These are phyloP conservation scores for Ceratocystis alfenasii DNA, from an alignment of 2,329 filamentous ascomycete genomes.

Conservation along the genomic window DNA sequence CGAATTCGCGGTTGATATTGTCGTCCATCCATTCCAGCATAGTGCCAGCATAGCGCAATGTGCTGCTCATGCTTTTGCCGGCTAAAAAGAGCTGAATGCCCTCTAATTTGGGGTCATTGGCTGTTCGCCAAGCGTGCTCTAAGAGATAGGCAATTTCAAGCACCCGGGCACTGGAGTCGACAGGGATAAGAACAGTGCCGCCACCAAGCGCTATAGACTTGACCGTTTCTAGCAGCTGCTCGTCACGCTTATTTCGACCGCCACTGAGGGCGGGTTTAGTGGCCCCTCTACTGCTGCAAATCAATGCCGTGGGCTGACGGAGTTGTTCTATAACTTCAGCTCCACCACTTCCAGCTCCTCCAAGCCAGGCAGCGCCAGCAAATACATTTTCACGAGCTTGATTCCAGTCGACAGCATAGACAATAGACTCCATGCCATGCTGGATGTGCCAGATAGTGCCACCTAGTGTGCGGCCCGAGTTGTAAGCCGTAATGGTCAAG, in stretches of 20 bases:
- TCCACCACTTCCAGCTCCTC: conserved; percentile 64
- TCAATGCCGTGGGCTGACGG: conserved; percentile 80
- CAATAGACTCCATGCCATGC: conserved; percentile 88
- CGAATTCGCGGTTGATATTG: conserved; percentile 82
- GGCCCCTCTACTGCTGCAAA: conserved; percentile 79
- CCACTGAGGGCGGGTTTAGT: conserved; percentile 58
- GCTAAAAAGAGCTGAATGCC: conserved; percentile 63
- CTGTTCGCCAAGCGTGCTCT: conserved; percentile 78
- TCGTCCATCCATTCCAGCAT: conserved; percentile 99
- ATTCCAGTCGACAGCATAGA: conserved; percentile 97
- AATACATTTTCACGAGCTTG: conserved; percentile 93
- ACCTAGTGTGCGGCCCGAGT: conserved; percentile 87
- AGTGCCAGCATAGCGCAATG: conserved; percentile 80
- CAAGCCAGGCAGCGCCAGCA: conserved; percentile 85
- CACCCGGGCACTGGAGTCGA: conserved; percentile 89
- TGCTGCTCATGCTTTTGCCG: conserved; percentile 73
- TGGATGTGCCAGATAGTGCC: conserved; percentile 99
- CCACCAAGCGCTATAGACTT: conserved; percentile 65
- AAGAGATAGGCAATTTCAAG: conserved; percentile 84
- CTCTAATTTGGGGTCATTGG: conserved; percentile 43
- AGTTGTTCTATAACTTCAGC: conserved; percentile 89
- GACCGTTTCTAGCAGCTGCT: conserved; percentile 71
- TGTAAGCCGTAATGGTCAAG: conserved; percentile 90
- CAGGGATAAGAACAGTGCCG: conserved; percentile 84
- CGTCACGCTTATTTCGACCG: conserved; percentile 70